phyloP scores from a whole-genome alignment of 1,284 basidiomycete species.

The Nidula niveotomentosa region DNA sequence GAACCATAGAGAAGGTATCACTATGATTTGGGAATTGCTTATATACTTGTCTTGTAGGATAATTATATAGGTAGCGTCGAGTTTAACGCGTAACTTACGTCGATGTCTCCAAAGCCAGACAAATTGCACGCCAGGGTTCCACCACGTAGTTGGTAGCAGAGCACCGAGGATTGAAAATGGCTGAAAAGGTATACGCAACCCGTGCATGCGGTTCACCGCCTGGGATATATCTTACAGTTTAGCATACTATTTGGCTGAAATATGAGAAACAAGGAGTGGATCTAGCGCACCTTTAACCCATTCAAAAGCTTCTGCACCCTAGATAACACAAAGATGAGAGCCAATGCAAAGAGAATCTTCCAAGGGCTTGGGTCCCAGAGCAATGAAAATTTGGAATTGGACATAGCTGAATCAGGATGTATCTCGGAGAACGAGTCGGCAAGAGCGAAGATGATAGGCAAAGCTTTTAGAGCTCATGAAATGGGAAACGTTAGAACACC shows the following conservation, averaged over 20 bases:
- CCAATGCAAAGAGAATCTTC: conserved; percentile 2
- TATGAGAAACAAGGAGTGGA: not conserved
- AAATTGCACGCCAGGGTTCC: conserved; percentile 39
- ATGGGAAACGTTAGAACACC: too few relatives aligned
- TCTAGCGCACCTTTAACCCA: conserved; percentile 8
- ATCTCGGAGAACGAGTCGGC: too few relatives aligned
- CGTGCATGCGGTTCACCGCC: conserved; percentile 35
- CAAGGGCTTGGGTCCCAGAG: too few relatives aligned
- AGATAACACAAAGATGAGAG: conserved; percentile 13
- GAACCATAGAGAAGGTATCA: conserved; percentile 45
- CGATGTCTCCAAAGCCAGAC: conserved; percentile 6
- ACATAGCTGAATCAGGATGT: too few relatives aligned
- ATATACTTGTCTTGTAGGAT: not conserved
- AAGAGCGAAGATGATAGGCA: too few relatives aligned
- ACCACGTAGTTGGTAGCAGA: conserved; percentile 37
- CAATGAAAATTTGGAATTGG: too few relatives aligned
- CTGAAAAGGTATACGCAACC: conserved; percentile 34
- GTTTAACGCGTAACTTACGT: not conserved
- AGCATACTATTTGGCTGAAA: not conserved
- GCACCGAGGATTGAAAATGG: conserved; percentile 36
- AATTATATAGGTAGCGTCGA: too few relatives aligned
- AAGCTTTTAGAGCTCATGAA: too few relatives aligned
- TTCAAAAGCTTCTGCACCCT: conserved; percentile 13
- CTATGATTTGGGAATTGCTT: conserved; percentile 23
- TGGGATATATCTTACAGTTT: conserved; percentile 8